Base-by-base conservation (phyloP, 108 stramenopile species). In the Mediolabrus comicus region DNA sequence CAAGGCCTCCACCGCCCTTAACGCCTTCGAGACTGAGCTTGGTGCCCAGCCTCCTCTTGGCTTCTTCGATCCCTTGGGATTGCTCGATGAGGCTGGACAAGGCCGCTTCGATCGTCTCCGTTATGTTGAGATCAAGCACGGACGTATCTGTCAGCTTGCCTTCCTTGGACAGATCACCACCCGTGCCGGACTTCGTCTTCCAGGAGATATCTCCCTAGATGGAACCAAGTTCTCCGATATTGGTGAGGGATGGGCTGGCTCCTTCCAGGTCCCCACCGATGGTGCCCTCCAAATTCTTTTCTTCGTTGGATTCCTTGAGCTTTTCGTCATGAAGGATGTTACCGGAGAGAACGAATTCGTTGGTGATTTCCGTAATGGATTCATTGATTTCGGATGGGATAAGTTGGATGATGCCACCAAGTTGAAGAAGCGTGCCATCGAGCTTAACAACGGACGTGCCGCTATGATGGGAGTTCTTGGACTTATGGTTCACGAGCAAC, bases 391-490 rank as follows among this genome's bases (percentile, higher is more conserved):
- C 79, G 75, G 80, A 10, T 89, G 91, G 87, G 85, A 84, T 36
- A 71, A 64, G 57, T 77, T 86, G 62, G 79, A 79, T 28, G 85
- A 84, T 31, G 91, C 89, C 58, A 72, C 79, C 19, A 86, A 90
- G 84, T 57, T 79, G 32, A 24, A 69, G 54, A 96, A 96, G 88
- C 80, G 92, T 59, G 94, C 88, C 54, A 92, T 95, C 53, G 95
- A 96, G 79, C 82, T 96, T 63, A 96, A 96, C 90, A 92, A 96
- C 69, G 95, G 95, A 54, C 91, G 95, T 59, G 92, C 92, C 16
- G 95, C 95, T 24, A 82, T 84, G 82, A 94, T 96, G 92, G 95
- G 92, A 39, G 92, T 96, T 76, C 79, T 96, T 51, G 95, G 88
- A 55, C 72, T 96, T 34, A 89, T 93, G 83, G 85, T 96, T 19